phyloP scores from a whole-genome alignment of 2,329 filamentous ascomycete genomes.

The Fusarium acutatum region DNA sequence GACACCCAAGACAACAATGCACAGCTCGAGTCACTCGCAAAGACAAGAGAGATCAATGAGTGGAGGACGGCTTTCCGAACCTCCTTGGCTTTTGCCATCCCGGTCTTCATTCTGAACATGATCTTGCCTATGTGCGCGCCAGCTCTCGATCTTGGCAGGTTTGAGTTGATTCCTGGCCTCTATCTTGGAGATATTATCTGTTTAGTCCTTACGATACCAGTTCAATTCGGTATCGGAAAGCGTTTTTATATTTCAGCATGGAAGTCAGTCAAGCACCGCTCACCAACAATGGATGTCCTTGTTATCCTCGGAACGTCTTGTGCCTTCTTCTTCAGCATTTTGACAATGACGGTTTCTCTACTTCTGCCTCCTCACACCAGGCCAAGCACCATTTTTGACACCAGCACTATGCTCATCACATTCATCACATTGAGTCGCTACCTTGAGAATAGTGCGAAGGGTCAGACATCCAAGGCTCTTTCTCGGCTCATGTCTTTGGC shows the following conservation, averaged over 20 bases:
- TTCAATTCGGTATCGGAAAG: conserved; percentile 95
- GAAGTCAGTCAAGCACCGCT: conserved; percentile 88
- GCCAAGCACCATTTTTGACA: conserved; percentile 93
- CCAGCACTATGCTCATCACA: conserved; percentile 97
- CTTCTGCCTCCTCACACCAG: conserved; percentile 77
- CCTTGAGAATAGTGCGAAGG: conserved; percentile 93
- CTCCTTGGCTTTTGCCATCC: conserved; percentile 83
- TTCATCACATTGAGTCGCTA: conserved; percentile 93
- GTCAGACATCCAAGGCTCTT: conserved; percentile 92
- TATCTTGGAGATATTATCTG: conserved; percentile 91
- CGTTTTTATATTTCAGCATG: conserved; percentile 95
- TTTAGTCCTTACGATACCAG: conserved; percentile 83
- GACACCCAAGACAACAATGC: conserved; percentile 97
- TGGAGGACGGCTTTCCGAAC: conserved; percentile 85
- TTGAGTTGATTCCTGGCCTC: conserved; percentile 75
- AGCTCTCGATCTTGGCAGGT: conserved; percentile 77
- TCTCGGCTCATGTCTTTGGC: conserved; percentile 95
- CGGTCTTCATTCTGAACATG: conserved; percentile 94
- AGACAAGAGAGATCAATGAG: conserved; percentile 94
- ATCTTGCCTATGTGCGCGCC: conserved; percentile 86
- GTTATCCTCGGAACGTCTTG: conserved; percentile 93
- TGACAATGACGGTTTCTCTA: conserved; percentile 86
- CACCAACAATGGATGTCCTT: conserved; percentile 97
- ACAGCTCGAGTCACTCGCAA: conserved; percentile 92
- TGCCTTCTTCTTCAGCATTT: conserved; percentile 94